Base-by-base conservation (phyloP, 2,329 filamentous ascomycete species). In the Hortaea sp. region DNA sequence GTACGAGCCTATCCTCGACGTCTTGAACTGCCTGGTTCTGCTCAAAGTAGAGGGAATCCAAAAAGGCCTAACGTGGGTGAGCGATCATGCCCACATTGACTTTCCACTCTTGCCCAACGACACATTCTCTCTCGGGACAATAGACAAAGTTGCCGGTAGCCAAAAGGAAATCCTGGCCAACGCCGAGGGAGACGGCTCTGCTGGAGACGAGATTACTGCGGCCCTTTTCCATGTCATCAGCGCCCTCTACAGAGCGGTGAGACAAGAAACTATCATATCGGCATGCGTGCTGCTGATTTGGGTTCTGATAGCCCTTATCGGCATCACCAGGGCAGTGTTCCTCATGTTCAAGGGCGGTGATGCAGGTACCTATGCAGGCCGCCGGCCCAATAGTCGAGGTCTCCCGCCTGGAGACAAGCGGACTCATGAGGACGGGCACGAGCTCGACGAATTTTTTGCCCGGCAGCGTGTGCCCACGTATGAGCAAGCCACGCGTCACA, bases 51-150 rank as follows among this genome's bases (percentile, higher is more conserved):
- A 85, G 54, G 78, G 81, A 20, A 79, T 98, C 53, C 80, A 97
- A 64, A 83, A 85, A 60, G 92, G 85, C 9, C 74, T 97, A n/a
- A 94, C 86, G 1, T 98, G 90, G 90, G 85, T 95, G 7, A 79
- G 85, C 58, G 83, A 97, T 55, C 72, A 97, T 62, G 88, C 92
- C 3, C 78, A 92, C 51, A 76, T 98, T 56, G 72, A 79, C 49
- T 84, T 98, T 56, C 92, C 92, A 0, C 67, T 78, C 44, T 81
- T 97, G 50, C 73, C 79, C 28, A 83, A 86, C 57, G 77, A 95
- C 62, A 85, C 85, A 1, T 94, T 97, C 68, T 90, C 86, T 48
- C 70, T 82, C 44, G 88, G 89, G 38, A 85, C 89, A 46, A 70
- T 79, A 30, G 73, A 70, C 28, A 73, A 74, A 56, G 64, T 78